Conservation (phyloP, 2,329 filamentous ascomycete genomes). For the Hysterium pulicare region DNA sequence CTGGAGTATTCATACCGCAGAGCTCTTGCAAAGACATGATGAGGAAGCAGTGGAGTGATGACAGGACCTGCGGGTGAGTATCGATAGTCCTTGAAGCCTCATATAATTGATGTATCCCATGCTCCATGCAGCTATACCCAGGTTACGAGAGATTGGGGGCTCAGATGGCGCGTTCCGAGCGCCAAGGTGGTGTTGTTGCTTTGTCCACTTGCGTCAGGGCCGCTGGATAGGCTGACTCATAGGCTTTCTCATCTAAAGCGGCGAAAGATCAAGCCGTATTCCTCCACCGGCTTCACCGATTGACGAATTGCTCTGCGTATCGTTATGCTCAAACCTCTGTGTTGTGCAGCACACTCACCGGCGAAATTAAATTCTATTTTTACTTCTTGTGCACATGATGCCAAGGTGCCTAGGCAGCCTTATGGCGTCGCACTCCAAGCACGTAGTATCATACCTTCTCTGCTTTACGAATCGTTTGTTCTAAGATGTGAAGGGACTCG, state of each 20-base stretch:
- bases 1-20: constrained; percentile 23
- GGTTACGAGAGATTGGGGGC: constrained; percentile 12
- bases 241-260: neutral
- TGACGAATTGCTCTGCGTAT: neutral
- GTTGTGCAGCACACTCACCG: neutral
- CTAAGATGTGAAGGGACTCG: no score
- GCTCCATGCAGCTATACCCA: constrained; percentile 5
- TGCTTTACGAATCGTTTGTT: no score
- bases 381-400: no score
- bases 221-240: constrained; percentile 3
- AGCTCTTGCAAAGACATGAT: constrained; percentile 18
- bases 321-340: neutral
- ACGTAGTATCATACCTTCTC: neutral
- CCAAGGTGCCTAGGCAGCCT: neutral
- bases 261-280: neutral
- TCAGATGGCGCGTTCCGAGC: neutral
- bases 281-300: neutral
- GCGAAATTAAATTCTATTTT: no score
- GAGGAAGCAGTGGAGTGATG: no score
- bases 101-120: no score
- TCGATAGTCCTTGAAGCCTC: no score
- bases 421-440: neutral
- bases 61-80: no score
- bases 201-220: neutral
- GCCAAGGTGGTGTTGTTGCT: neutral